Evolutionary conservation across 78 protist genomes (phyloP), one percentile per base, ranked within the genome.

Genomic region (Cyanophora paradoxa): DNA sequence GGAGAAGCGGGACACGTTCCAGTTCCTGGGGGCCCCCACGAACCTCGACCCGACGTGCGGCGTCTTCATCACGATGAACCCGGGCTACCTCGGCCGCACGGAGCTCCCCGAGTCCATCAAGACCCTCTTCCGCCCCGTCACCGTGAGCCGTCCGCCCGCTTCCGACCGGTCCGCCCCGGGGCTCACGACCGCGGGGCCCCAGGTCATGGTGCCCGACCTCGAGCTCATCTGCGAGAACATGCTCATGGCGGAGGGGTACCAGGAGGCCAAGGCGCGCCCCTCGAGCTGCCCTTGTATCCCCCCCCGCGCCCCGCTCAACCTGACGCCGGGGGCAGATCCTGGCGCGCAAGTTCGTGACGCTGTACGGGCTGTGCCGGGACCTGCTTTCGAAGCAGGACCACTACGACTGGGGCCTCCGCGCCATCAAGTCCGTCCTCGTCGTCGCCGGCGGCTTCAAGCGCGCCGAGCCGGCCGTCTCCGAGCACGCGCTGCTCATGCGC

Each of bases 51-150:
- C 71, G 34, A 33, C 24, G 0, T 67, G 74, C 54, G 74, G 58
- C 20, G 8, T 83, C 46, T 90, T 85, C 78, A 85, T 90, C 76
- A 90, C 94, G 17, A 90, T 90, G 94, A 90, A 90, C 54, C 94
- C 94, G 10, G 94, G 91, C 69, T 87, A 87, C 44, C n/a, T n/a
- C n/a, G 91, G 92, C 17, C 80, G 94, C 28, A 82, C 94, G n/a
- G 90, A 91, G 73, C 84, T 91, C 11, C 95, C 95, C 3, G 92
- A 91, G 50, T 82, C 78, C 79, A 48, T 91, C 79, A 91, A 91
- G 74, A 44, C 86, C 13, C 85, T 86, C 26, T 86, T 90, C 81
- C 72, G 91, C 4, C 69, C 76, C 24, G 77, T 74, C 34, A 8
- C 81, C 48, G 76, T 76, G 81, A 44, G 8, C n/a, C 50, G n/a